phyloP scores from a whole-genome alignment of 352 stramenopile genomes.

The Aphanomyces stellatus region DNA sequence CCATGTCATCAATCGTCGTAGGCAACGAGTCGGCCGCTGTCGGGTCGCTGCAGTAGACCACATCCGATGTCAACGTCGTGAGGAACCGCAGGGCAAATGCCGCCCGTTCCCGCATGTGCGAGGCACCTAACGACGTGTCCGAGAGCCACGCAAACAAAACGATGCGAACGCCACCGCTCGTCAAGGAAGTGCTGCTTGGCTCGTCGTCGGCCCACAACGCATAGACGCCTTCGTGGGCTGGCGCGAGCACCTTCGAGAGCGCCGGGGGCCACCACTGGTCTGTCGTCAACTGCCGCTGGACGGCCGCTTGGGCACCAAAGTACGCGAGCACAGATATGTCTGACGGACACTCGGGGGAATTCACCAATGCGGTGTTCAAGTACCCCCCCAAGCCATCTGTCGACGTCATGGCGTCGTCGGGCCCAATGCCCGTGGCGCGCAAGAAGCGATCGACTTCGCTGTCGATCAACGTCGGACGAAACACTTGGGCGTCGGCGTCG shows the following conservation, averaged over 20 bases:
- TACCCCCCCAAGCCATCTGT: slow-evolving; percentile 24
- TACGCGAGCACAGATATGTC: slow-evolving; percentile 41
- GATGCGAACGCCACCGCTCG: slow-evolving; percentile 18
- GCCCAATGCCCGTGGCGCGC: slow-evolving; percentile 27
- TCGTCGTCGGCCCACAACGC: slow-evolving; percentile 18
- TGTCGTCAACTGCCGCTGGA: slow-evolving; percentile 33
- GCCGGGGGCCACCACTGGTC: slow-evolving; percentile 37
- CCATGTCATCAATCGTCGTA: neutral
- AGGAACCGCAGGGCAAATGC: slow-evolving; percentile 66
- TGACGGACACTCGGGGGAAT: slow-evolving; percentile 9
- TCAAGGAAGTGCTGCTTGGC: neutral
- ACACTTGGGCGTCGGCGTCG: slow-evolving; percentile 51
- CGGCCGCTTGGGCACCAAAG: slow-evolving; percentile 50
- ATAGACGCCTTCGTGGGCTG: slow-evolving; percentile 50
- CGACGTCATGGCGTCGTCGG: neutral
- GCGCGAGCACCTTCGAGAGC: slow-evolving; percentile 30
- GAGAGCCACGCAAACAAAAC: slow-evolving; percentile 58
- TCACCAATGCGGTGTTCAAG: neutral
- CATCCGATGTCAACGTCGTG: slow-evolving; percentile 36
- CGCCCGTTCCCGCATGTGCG: slow-evolving; percentile 41
- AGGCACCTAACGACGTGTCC: slow-evolving; percentile 33
- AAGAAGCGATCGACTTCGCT: slow-evolving; percentile 54
- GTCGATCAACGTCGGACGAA: slow-evolving; percentile 48
- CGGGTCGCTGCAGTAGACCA: slow-evolving; percentile 41
- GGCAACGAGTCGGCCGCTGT: neutral